Evolutionary conservation across 2,329 filamentous ascomycete species (phyloP), one percentile per base, ranked within the genome.

Genomic region (Cladosporium sphaerospermum): DNA sequence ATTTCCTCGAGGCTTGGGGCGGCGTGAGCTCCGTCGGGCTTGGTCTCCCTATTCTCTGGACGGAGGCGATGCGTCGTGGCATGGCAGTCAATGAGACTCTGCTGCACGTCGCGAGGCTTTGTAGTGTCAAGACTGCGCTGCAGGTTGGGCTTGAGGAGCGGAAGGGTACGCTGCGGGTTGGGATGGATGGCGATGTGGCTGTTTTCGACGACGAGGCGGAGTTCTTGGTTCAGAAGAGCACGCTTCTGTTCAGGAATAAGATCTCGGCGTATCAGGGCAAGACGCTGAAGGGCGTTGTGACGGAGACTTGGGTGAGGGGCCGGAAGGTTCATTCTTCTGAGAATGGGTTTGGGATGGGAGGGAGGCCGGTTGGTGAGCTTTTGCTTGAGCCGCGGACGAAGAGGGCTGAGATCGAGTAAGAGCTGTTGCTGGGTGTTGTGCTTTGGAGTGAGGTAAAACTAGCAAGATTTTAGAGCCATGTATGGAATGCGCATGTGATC

Each of bases 1-100:
- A 97, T 73, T 97, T 99, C 78, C 93, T 97, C 73, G 83, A 86
- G 3, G 91, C 91, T 1, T 99, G 93, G 93, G 93, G 93, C 51
- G 93, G 93, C 11, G 96, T 99, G 64, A 92, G 88, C 3, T 93
- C 88, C 4, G 92, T 99, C 14, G 93, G 93, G 0, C 81, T 99
- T 1, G 93, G 93, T 0, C 78, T 99, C 3, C 89, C 89, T 4
- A 96, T 99, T 59, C 78, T 99, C 5, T 86, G 91, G 83, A 91
- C 89, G 0, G 84, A 89, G 42, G 79, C 87, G 32, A 75, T 78
- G 66, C 78, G 81, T 57, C 79, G 87, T 39, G 74, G 80, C 41
- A 71, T 78, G 32, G 68, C 75, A 8, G 68, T 68, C 54, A 71
- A 73, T 70, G 73, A 78, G 51, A 76, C 76, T 37, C 74, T 96